Evolutionary conservation across 2,329 filamentous ascomycete genomes (phyloP).

Genomic region (Colletotrichum tropicicola): DNA sequence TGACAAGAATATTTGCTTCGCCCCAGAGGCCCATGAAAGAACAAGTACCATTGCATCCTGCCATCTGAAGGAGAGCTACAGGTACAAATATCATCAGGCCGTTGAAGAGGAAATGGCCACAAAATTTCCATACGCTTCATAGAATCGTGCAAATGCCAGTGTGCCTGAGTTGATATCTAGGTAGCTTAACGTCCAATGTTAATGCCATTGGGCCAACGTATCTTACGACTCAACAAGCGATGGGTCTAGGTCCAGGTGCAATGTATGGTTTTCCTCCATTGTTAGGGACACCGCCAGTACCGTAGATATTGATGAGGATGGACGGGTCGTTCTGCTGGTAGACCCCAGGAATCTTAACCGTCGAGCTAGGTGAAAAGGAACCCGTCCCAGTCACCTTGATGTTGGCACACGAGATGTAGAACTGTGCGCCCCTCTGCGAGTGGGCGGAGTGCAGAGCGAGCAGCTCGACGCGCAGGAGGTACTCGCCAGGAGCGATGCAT

Average conservation of each 20-base stretch:
- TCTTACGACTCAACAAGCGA: conserved; percentile 34
- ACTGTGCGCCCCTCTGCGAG: conserved; percentile 55
- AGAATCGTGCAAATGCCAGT: too few species aligned
- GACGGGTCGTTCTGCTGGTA: conserved; percentile 54
- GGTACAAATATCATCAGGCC: too few species aligned
- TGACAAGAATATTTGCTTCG: not conserved
- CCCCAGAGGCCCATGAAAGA: too few species aligned
- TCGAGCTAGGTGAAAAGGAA: conserved; percentile 42
- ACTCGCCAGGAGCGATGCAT: conserved; percentile 61
- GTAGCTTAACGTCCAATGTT: too few species aligned
- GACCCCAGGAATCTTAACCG: conserved; percentile 55
- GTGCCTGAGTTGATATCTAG: too few species aligned
- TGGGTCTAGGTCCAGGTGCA: conserved; percentile 45
- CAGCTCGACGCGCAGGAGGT: conserved; percentile 63
- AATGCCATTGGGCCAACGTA: too few species aligned
- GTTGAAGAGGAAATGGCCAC: too few species aligned
- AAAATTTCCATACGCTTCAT: too few species aligned
- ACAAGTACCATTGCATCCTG: too few species aligned
- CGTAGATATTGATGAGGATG: conserved; percentile 58
- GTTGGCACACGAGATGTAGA: conserved; percentile 65
- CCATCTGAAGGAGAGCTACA: too few species aligned
- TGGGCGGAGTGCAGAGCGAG: conserved; percentile 61
- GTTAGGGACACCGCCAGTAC: conserved; percentile 48
- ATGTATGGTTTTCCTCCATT: conserved; percentile 50
- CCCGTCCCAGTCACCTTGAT: conserved; percentile 59